phyloP scores from a whole-genome alignment of 2,329 filamentous ascomycete genomes.

The Lachnellula subtilissima region DNA sequence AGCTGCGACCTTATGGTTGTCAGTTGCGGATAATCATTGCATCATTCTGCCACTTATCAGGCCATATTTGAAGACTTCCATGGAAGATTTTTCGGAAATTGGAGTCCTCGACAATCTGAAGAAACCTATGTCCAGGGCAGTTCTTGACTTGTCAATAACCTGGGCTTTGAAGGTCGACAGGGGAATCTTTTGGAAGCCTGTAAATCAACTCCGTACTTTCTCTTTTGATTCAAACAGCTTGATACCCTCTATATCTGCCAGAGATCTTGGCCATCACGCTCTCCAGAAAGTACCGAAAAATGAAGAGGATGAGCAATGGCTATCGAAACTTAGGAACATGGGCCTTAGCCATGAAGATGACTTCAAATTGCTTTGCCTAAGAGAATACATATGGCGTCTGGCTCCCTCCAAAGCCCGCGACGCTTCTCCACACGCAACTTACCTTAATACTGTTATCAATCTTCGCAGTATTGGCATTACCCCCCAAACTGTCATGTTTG shows the following conservation, averaged over 20 bases:
- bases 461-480: conserved; percentile 72
- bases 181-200: conserved; percentile 81
- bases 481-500: conserved; percentile 88
- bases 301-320: conserved; percentile 91
- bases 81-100: conserved; percentile 66
- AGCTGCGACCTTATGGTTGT: conserved; percentile 69
- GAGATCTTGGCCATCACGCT: conserved; percentile 51
- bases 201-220: conserved; percentile 66
- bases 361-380: conserved; percentile 76
- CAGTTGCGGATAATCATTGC: conserved; percentile 75
- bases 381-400: conserved; percentile 88
- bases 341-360: conserved; percentile 82
- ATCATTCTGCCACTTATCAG: conserved; percentile 75
- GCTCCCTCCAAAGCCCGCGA: conserved; percentile 57
- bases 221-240: conserved; percentile 55
- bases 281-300: conserved; percentile 66
- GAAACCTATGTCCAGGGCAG: conserved; percentile 69
- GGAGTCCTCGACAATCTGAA: conserved; percentile 77
- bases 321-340: conserved; percentile 77
- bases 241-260: conserved; percentile 49
- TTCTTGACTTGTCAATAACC: conserved; percentile 78
- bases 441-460: conserved; percentile 68
- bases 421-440: conserved; percentile 22
- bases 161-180: conserved; percentile 82
- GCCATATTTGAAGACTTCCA: conserved; percentile 73